Conservation (phyloP, 75 land plant genomes). For the Cupressus sempervirens region DNA sequence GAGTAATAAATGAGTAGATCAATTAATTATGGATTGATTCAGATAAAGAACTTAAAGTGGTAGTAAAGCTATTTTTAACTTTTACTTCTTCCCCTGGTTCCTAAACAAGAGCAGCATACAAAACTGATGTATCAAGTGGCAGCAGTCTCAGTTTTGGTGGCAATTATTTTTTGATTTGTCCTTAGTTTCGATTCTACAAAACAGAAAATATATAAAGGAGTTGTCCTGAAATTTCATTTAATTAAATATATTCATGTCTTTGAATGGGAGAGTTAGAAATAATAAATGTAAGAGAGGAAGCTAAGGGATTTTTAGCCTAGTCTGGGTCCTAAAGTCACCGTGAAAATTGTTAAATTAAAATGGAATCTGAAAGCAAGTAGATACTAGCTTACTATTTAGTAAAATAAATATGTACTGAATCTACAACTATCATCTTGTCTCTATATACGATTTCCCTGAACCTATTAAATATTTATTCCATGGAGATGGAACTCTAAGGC, state of each 20-base stretch:
- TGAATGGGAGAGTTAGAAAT: background rate
- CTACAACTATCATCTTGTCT: background rate
- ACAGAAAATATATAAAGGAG: background rate
- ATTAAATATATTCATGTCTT: background rate
- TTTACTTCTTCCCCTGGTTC: background rate
- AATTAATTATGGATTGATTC: too few species aligned
- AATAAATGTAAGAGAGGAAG: background rate
- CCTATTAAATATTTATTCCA: background rate
- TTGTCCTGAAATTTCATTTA: background rate
- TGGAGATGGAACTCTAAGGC: background rate
- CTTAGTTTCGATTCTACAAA: background rate
- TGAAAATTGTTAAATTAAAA: background rate
- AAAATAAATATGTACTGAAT: background rate
- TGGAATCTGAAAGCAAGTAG: background rate
- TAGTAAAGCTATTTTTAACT: background rate
- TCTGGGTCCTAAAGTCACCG: background rate
- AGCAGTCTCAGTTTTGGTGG: background rate
- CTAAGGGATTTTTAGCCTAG: background rate
- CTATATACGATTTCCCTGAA: background rate
- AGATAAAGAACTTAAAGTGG: too few species aligned
- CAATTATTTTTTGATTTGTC: background rate
- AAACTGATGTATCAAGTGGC: background rate
- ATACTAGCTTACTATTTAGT: background rate
- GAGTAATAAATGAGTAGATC: too few species aligned
- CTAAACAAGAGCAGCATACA: background rate